Base-by-base conservation (phyloP, 1,284 basidiomycete species). In the Malassezia caprae region DNA sequence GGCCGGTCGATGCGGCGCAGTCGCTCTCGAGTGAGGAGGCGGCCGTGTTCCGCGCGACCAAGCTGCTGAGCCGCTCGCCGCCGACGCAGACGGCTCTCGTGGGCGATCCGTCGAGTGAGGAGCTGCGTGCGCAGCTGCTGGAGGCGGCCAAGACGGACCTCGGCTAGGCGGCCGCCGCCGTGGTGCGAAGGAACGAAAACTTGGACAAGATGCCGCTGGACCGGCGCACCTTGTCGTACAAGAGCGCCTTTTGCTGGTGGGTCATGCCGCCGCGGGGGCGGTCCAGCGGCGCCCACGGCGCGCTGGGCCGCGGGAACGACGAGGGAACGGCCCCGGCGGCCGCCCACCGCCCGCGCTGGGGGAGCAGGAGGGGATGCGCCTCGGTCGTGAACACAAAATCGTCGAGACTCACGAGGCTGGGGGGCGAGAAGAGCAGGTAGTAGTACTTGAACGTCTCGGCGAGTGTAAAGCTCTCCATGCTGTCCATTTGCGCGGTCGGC, bases 371-470 rank as follows among this genome's bases (percentile, higher is more conserved):
- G 11, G 70, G 72, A 46, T 74, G 72, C 42, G 72, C 72, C 50
- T 69, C 78, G 12, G 79, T 80, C 23, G 79, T 79, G 53, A 80
- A 76, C 30, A 81, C 80, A 61, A 78, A 81, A 61, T 81, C 70
- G 68, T 82, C 81, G 15, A 82, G 74, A n/a, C 77, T 78, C 28
- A 81, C 63, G 19, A 79, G 60, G 39, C 79, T 76, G 0, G 78
- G 79, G 19, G 79, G 78, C 15, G 78, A 77, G 59, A 81, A 80
- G 6, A 76, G 68, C 40, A 76, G 60, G 46, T 73, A 73, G 59
- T 71, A 76, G 53, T 72, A 72, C 53, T 64, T 80, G 77, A 78
- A 78, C 26, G 79, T 80, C 69, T 81, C 80, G 8, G 80, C 80
- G 48, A 81, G 76, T 7, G 79, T 77, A 60, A 80, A 82, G 48